Conservation (phyloP, 768 basidiomycete genomes). For the Hypholoma sublateritium region DNA sequence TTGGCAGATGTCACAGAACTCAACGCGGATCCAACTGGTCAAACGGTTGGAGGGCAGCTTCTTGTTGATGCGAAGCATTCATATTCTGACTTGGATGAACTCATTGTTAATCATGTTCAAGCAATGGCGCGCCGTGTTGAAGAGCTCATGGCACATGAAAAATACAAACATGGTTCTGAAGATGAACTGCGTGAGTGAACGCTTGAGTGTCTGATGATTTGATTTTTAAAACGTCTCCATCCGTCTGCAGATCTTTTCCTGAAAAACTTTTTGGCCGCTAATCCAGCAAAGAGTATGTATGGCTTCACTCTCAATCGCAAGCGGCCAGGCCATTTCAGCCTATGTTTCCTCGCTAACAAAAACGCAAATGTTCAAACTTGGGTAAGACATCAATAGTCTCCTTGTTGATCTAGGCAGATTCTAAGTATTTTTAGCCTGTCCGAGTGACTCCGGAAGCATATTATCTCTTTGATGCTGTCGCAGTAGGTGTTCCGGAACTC, state of each 20-base stretch:
- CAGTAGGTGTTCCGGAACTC: conserved; percentile 87
- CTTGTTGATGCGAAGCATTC: conserved; percentile 75
- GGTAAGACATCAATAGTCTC: conserved; percentile 50
- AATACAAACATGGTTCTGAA: conserved; percentile 86
- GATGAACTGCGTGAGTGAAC: conserved; percentile 81
- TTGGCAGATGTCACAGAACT: conserved; percentile 74
- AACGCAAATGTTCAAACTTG: conserved; percentile 88
- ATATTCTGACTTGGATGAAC: conserved; percentile 93
- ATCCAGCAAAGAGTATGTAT: conserved; percentile 93
- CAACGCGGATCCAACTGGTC: conserved; percentile 73
- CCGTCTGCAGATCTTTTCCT: conserved; percentile 68
- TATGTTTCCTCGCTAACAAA: conserved; percentile 92
- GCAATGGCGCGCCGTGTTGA: conserved; percentile 92
- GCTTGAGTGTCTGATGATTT: too few species aligned
- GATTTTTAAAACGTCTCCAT: too few species aligned
- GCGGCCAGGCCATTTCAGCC: conserved; percentile 88
- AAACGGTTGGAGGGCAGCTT: conserved; percentile 61
- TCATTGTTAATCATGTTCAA: conserved; percentile 96
- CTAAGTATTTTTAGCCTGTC: conserved; percentile 58
- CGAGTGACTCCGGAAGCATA: conserved; percentile 88
- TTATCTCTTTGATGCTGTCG: conserved; percentile 86
- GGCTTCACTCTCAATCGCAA: conserved; percentile 91
- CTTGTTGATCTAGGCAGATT: conserved; percentile 1
- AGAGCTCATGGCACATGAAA: conserved; percentile 93
- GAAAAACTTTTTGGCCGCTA: conserved; percentile 88